Conservation (phyloP, 2,329 filamentous ascomycete genomes). For the Curvularia sp. region DNA sequence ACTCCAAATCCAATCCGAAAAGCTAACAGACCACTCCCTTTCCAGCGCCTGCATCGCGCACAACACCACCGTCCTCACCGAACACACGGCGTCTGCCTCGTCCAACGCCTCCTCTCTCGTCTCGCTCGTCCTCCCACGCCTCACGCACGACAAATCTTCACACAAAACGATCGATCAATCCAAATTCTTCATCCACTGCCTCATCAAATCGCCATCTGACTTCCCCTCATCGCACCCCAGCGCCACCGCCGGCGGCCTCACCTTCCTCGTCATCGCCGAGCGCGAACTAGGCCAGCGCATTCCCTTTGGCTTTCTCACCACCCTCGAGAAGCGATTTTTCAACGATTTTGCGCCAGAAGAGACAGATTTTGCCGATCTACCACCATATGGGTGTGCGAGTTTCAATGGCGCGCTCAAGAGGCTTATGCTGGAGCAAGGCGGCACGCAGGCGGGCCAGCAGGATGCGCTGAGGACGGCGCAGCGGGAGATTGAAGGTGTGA, state of each 20-base stretch:
- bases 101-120: slow-evolving; percentile 86
- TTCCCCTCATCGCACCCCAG: slow-evolving; percentile 52
- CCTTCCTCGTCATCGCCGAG: slow-evolving; percentile 89
- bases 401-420: slow-evolving; percentile 82
- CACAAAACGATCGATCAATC: slow-evolving; percentile 96
- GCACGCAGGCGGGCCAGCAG: slow-evolving; percentile 70
- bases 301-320: slow-evolving; percentile 89
- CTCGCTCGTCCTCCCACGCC: slow-evolving; percentile 93
- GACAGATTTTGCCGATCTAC: slow-evolving; percentile 78
- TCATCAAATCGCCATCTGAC: slow-evolving; percentile 79
- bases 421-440: slow-evolving; percentile 85
- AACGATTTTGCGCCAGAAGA: slow-evolving; percentile 67
- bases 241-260: slow-evolving; percentile 77
- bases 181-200: slow-evolving; percentile 92
- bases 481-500: slow-evolving; percentile 88
- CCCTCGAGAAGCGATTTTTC: slow-evolving; percentile 89
- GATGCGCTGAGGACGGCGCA: slow-evolving; percentile 86
- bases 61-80: slow-evolving; percentile 88
- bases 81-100: slow-evolving; percentile 86
- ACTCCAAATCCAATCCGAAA: background rate
- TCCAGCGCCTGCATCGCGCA: slow-evolving; percentile 89
- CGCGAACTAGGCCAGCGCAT: slow-evolving; percentile 82
- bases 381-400: slow-evolving; percentile 85
- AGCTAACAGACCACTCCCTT: slow-evolving; percentile 14
- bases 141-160: slow-evolving; percentile 77